Conservation (phyloP, 179 eudicot genomes). For the Drosera spatulata region DNA sequence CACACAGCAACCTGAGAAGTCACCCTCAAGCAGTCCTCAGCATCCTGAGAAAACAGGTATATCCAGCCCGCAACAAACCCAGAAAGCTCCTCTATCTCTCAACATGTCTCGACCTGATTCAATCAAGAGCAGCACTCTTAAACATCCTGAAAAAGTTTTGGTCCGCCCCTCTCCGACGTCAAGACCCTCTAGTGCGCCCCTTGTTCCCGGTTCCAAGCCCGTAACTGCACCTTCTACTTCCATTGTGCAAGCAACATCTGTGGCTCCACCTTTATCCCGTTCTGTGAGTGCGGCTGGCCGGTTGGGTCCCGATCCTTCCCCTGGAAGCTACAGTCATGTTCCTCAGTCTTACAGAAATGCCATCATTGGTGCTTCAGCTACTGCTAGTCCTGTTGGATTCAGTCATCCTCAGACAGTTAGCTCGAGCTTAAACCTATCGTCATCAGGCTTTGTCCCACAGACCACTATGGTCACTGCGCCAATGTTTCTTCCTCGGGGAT, state of each 20-base stretch:
- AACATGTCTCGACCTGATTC: slow-evolving; percentile 7
- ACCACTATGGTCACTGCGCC: slow-evolving; percentile 25
- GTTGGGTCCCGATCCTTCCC: slow-evolving; percentile 60
- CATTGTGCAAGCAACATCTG: slow-evolving; percentile 31
- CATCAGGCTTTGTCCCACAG: slow-evolving; percentile 27
- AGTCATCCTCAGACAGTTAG: slow-evolving; percentile 16
- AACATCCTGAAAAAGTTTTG: slow-evolving; percentile 31
- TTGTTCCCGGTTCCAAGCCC: slow-evolving; percentile 35
- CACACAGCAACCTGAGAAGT: slow-evolving; percentile 10
- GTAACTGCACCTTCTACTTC: slow-evolving; percentile 39
- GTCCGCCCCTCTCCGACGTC: slow-evolving; percentile 35
- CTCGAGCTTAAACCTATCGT: slow-evolving; percentile 24
- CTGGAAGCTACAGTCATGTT: slow-evolving; percentile 29
- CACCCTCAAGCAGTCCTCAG: too few species aligned
- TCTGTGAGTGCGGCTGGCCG: slow-evolving; percentile 72
- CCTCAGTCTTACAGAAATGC: slow-evolving; percentile 78
- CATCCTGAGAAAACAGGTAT: too few species aligned
- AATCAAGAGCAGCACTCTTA: slow-evolving; percentile 17
- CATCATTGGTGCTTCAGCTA: slow-evolving; percentile 38
- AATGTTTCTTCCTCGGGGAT: slow-evolving; percentile 19
- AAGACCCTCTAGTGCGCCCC: slow-evolving; percentile 79
- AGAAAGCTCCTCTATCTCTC: too few species aligned
- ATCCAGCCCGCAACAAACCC: too few species aligned
- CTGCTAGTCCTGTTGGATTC: slow-evolving; percentile 29
- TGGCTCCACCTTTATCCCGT: slow-evolving; percentile 48